These are phyloP conservation scores for Hanseniaspora guilliermondii DNA, from an alignment of 805 yeast genomes.

Conservation along the genomic window DNA sequence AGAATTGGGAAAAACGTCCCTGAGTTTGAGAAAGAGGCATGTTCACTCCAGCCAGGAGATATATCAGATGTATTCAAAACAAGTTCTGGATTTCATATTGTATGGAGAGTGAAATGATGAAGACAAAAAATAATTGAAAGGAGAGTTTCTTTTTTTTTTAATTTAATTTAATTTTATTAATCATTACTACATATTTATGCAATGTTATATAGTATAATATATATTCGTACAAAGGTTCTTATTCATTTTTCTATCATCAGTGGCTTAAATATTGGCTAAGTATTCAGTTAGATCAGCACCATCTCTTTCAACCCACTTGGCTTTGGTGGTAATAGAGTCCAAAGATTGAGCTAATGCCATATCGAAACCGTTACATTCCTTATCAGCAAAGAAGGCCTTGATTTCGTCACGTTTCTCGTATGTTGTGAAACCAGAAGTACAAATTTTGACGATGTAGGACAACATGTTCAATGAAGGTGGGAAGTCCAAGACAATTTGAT, in stretches of 20 bases:
- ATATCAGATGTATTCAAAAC: slow-evolving; percentile 73
- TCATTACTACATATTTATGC: background rate
- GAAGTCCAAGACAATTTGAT: slow-evolving; percentile 45
- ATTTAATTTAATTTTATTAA: background rate
- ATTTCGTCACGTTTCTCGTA: slow-evolving; percentile 40
- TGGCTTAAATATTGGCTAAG: slow-evolving; percentile 30
- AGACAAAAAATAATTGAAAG: slow-evolving; percentile 30
- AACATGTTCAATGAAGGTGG: slow-evolving; percentile 78
- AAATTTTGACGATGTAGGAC: slow-evolving; percentile 54
- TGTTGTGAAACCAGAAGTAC: slow-evolving; percentile 51
- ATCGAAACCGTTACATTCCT: slow-evolving; percentile 51
- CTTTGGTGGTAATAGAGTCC: slow-evolving; percentile 46
- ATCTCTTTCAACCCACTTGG: slow-evolving; percentile 49
- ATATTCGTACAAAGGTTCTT: no score
- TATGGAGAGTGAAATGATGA: slow-evolving; percentile 51
- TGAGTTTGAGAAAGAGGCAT: slow-evolving; percentile 78
- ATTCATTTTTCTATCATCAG: background rate
- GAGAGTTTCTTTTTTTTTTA: slow-evolving; percentile 22
- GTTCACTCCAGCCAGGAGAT: slow-evolving; percentile 69
- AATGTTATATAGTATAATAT: no score
- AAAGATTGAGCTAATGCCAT: slow-evolving; percentile 53
- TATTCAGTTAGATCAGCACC: slow-evolving; percentile 36
- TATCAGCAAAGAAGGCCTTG: slow-evolving; percentile 38
- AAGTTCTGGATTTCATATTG: slow-evolving; percentile 81
- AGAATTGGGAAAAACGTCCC: slow-evolving; percentile 93